Evolutionary conservation across 345 rosid genomes (phyloP).

Genomic region (Isatis tinctoria): DNA sequence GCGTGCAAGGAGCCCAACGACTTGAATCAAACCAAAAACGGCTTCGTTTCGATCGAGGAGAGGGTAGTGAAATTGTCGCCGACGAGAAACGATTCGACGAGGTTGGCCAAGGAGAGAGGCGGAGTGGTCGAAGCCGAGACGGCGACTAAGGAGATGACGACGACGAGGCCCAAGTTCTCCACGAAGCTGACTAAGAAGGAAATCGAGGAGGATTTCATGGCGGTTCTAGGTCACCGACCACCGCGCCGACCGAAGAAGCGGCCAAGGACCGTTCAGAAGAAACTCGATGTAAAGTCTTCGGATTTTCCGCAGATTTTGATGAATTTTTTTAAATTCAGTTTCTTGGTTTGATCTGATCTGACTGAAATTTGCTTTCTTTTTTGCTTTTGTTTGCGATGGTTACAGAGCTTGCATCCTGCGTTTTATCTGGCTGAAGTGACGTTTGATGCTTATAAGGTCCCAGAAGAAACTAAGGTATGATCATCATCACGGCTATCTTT

Average conservation of each 20-base stretch:
- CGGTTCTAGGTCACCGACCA: constrained; percentile 51
- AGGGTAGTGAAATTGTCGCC: constrained; percentile 33
- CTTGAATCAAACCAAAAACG: constrained; percentile 18
- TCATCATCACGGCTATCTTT: neutral
- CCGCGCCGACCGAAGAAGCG: constrained; percentile 74
- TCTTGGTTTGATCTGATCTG: constrained; percentile 4
- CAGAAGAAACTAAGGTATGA: constrained; percentile 46
- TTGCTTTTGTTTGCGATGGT: neutral
- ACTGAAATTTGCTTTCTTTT: neutral
- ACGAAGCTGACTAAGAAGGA: constrained; percentile 56
- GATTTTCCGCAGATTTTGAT: neutral
- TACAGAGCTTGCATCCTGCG: constrained; percentile 72
- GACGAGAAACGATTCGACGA: too few species aligned
- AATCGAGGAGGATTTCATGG: constrained; percentile 67
- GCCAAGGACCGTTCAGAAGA: constrained; percentile 57
- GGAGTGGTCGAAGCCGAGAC: constrained; percentile 24
- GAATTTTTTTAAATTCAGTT: neutral
- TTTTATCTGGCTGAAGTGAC: constrained; percentile 77
- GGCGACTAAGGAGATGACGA: constrained; percentile 35
- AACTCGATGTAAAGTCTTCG: constrained; percentile 56
- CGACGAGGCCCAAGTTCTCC: constrained; percentile 41
- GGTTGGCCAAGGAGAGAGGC: neutral
- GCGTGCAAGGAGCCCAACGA: constrained; percentile 45
- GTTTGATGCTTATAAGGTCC: constrained; percentile 63
- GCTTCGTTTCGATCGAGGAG: constrained; percentile 36